A percentile compares a stretch with the other conserved stretches of the same genome.
phyloP scores from a whole-genome alignment of 805 yeast species.

The Myxozyma udenii region DNA sequence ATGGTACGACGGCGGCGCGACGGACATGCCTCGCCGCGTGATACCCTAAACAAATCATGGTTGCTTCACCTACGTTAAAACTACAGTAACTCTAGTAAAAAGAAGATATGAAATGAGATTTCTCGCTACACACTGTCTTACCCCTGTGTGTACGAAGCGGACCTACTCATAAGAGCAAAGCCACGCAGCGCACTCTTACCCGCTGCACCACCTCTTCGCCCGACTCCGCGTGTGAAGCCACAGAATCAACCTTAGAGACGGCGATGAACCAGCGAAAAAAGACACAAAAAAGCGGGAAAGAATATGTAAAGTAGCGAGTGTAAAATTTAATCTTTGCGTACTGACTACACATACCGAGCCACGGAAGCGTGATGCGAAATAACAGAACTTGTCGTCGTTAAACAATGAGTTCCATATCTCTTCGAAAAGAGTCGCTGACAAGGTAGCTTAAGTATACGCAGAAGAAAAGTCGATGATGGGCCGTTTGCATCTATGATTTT shows the following conservation, averaged over 20 bases:
- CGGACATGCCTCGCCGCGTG: too few species aligned
- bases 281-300: background rate
- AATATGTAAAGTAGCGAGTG: background rate
- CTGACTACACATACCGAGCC: background rate
- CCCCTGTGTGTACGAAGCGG: background rate
- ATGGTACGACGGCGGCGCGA: too few species aligned
- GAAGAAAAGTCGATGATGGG: too few species aligned
- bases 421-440: background rate
- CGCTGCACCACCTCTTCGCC: too few species aligned
- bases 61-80: too few species aligned
- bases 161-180: background rate
- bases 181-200: too few species aligned
- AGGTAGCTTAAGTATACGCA: background rate
- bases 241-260: too few species aligned
- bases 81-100: too few species aligned
- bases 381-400: background rate
- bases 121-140: background rate
- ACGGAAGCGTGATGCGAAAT: background rate
- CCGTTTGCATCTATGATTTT: too few species aligned
- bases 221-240: too few species aligned
- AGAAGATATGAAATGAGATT: background rate
- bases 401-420: background rate
- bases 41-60: too few species aligned
- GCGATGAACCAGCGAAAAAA: too few species aligned
- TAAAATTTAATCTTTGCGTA: background rate